These are phyloP conservation scores for Termitomyces sp. DNA, from an alignment of 1,284 basidiomycete genomes.

Conservation along the genomic window DNA sequence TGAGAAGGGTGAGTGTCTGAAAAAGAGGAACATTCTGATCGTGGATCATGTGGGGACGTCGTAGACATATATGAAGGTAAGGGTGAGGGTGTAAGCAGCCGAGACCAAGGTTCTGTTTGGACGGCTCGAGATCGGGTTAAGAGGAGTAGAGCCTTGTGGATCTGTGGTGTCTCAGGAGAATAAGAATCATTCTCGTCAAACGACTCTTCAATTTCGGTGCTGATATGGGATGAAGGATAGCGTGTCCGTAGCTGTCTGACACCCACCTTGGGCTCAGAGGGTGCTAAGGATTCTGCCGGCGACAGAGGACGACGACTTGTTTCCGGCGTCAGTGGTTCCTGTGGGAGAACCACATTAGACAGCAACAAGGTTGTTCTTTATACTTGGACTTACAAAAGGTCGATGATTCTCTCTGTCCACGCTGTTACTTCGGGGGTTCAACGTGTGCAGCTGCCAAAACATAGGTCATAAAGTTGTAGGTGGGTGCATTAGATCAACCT, in stretches of 20 bases:
- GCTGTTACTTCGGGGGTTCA: slow-evolving; percentile 20
- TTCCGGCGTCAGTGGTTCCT: slow-evolving; percentile 64
- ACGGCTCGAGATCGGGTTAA: slow-evolving; percentile 63
- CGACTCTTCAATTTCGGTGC: slow-evolving; percentile 45
- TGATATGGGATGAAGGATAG: slow-evolving; percentile 38
- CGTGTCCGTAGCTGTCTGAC: slow-evolving; percentile 34
- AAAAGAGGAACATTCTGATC: slow-evolving; percentile 65
- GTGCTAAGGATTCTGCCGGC: slow-evolving; percentile 43
- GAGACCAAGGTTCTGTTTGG: slow-evolving; percentile 60
- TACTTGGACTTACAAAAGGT: slow-evolving; percentile 33
- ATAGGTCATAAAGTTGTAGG: not conserved
- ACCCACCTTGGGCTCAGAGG: slow-evolving; percentile 38
- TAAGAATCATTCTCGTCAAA: slow-evolving; percentile 29
- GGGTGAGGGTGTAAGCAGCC: slow-evolving; percentile 27
- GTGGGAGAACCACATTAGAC: slow-evolving; percentile 1
- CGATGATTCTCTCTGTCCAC: slow-evolving; percentile 25
- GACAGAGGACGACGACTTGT: slow-evolving; percentile 52
- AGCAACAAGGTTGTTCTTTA: not conserved
- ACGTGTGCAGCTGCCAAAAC: slow-evolving; percentile 7
- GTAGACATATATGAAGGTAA: slow-evolving; percentile 38
- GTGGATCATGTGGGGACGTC: slow-evolving; percentile 47
- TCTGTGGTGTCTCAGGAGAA: slow-evolving; percentile 35
- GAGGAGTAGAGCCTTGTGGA: slow-evolving; percentile 48
- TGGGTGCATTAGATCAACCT: not conserved
- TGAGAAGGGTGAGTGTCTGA: slow-evolving; percentile 47